Conservation (phyloP, 1,139 yeast genomes). For the Chernovozyma aurita region DNA sequence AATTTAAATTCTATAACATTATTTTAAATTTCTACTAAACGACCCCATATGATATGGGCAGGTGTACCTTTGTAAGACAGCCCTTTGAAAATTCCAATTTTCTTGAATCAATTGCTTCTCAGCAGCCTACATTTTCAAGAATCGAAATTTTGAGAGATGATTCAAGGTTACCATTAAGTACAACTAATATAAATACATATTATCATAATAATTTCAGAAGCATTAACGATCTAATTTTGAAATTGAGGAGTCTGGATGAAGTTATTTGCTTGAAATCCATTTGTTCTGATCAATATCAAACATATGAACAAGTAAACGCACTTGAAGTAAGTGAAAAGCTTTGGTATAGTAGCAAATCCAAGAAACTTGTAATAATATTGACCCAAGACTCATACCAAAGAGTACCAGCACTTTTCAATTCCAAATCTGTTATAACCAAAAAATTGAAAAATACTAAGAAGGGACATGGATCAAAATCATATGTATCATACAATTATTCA, state of each 20-base stretch:
- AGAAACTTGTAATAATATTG: background rate
- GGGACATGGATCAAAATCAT: conserved; percentile 20
- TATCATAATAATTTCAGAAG: background rate
- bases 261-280: background rate
- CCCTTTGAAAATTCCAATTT: background rate
- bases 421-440: conserved; percentile 8
- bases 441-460: conserved; percentile 14
- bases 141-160: background rate
- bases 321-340: conserved; percentile 1
- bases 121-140: background rate
- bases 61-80: background rate
- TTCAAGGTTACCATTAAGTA: background rate
- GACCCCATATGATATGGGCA: no score
- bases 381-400: conserved; percentile 4
- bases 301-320: background rate
- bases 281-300: background rate
- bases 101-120: background rate
- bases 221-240: background rate
- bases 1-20: no score
- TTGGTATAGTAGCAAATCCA: background rate
- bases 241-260: background rate
- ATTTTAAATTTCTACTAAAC: no score
- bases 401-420: conserved; percentile 4
- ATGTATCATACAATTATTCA: conserved; percentile 12
- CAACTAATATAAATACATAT: background rate